phyloP scores from a whole-genome alignment of 2,329 filamentous ascomycete species.

The Diaporthe vaccinii region DNA sequence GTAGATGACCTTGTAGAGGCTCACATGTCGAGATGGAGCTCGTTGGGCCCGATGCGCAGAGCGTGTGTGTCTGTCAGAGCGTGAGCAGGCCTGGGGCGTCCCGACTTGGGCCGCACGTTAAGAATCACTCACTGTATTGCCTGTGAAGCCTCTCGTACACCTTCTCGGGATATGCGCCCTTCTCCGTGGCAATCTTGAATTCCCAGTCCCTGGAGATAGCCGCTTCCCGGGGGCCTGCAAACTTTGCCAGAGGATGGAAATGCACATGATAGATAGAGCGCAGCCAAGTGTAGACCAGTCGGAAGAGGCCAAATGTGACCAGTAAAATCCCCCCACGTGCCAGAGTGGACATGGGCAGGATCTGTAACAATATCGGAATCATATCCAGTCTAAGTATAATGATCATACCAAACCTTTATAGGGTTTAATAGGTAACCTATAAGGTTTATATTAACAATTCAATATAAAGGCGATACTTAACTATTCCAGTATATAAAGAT shows the following conservation, averaged over 20 bases:
- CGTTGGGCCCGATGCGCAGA: neutral
- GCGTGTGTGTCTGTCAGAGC: neutral
- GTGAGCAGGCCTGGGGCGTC: neutral
- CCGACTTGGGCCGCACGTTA: fast-evolving
- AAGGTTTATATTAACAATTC: too few relatives aligned
- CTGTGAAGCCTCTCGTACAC: neutral
- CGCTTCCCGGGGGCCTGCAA: neutral
- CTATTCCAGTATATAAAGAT: too few relatives aligned
- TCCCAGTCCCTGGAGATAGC: neutral
- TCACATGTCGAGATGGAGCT: neutral
- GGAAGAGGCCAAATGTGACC: neutral
- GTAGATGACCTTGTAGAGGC: neutral
- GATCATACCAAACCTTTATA: too few relatives aligned
- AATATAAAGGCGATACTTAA: too few relatives aligned
- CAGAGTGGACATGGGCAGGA: neutral
- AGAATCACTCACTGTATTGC: neutral
- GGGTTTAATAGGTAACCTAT: too few relatives aligned
- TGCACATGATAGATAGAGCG: neutral
- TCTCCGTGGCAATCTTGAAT: neutral
- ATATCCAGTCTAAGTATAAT: neutral
- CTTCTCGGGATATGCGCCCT: neutral
- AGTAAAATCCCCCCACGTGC: neutral
- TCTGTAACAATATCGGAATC: too few relatives aligned
- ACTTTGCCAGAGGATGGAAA: neutral
- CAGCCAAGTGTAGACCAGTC: neutral